Percentiles rank a stretch among this genome's conserved stretches.
Evolutionary conservation across 1,139 yeast genomes (phyloP).

Genomic region (Yamadazyma taylorii): DNA sequence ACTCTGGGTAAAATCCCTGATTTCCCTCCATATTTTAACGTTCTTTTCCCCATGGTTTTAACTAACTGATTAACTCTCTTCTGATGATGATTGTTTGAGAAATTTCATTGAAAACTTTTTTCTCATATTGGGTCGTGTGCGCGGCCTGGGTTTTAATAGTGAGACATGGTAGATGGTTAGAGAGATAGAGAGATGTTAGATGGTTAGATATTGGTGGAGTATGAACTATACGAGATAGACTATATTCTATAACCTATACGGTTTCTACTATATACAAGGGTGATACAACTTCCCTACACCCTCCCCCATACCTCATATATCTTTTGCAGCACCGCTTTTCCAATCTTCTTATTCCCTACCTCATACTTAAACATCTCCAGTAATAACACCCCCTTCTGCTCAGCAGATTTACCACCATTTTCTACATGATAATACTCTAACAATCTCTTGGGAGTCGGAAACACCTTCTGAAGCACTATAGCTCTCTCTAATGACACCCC

Average conservation of each 20-base stretch:
- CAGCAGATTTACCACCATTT: conserved; percentile 14
- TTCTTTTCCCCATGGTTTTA: conserved; percentile 46
- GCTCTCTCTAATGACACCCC: conserved; percentile 91
- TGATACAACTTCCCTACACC: too few species aligned
- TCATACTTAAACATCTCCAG: conserved; percentile 47
- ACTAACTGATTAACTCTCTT: too few species aligned
- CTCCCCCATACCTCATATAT: conserved; percentile 64
- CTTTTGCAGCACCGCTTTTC: conserved; percentile 58
- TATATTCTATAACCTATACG: too few species aligned
- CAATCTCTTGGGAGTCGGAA: conserved; percentile 61
- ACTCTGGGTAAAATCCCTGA: conserved; percentile 82
- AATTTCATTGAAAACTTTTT: not conserved
- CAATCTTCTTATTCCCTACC: conserved; percentile 61
- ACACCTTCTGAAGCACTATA: conserved; percentile 63
- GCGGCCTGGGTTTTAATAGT: too few species aligned
- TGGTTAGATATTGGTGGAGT: too few species aligned
- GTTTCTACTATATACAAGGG: too few species aligned
- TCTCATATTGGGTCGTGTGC: not conserved
- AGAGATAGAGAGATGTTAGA: too few species aligned
- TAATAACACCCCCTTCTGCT: conserved; percentile 43
- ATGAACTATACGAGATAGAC: too few species aligned
- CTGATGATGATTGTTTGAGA: too few species aligned
- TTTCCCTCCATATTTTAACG: conserved; percentile 58
- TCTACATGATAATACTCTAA: conserved; percentile 32
- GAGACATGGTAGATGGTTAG: too few species aligned